Evolutionary conservation across 2,329 filamentous ascomycete species (phyloP), one percentile per base, ranked within the genome.

Genomic region (Zasmidium angulare): DNA sequence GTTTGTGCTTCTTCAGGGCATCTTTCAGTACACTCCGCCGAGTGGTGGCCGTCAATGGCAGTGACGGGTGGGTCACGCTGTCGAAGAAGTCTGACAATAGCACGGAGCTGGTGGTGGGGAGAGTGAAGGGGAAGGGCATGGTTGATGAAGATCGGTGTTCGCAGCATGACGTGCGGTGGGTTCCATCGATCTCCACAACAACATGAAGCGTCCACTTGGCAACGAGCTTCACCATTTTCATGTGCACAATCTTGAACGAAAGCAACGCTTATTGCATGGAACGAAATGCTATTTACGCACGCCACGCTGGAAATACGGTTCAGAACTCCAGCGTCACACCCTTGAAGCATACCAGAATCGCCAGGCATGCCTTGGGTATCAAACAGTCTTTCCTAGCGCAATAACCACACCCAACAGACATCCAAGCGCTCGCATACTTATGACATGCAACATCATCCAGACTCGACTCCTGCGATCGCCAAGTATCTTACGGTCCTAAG

Each of bases 41-140:
- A 9, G 90, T 93, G 66, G 92, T 93, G 21, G 91, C 88, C 56
- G 85, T 84, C 68, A 93, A 84, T 22, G 92, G 91, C 46, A 99
- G 82, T 0, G 93, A 96, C 2, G 95, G 93, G 75, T 98, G 93
- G 2, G 91, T 91, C 64, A 87, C 85, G 70, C 89, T 93, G 68
- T 79, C 84, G 75, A 96, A 88, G 75, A 82, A 89, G 40, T 88
- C 82, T 21, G 90, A 89, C 72, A 96, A 93, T 54, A 90, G 88
- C 71, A 96, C 88, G 55, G 89, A 85, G 31, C 92, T 96, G 3
- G 93, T 97, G 0, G 93, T 98, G 1, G 95, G 93, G 29, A 98
- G 85, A 11, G 85, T 79, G 71, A 96, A 97, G 12, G 90, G 89
- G 72, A 90, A 98, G 29, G 93, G 93, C 95, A 98, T 98, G 53